phyloP scores from a whole-genome alignment of 2,329 filamentous ascomycete genomes.

The Penicillium vulpinum region DNA sequence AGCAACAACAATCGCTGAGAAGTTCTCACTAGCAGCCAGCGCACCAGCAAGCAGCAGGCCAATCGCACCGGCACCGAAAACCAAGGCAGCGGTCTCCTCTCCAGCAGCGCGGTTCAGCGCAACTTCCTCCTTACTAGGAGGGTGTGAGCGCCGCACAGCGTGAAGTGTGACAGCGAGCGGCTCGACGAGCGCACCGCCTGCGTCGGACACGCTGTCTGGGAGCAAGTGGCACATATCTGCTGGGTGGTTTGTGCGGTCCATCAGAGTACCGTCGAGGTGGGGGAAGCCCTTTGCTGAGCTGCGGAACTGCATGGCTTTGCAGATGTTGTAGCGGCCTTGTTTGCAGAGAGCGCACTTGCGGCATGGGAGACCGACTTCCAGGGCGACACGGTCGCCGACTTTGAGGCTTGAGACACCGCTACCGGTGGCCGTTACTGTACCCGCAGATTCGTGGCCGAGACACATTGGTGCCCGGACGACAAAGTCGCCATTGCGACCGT shows the following conservation, averaged over 20 bases:
- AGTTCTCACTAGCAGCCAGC: slow-evolving; percentile 56
- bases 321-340: slow-evolving; percentile 63
- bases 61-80: slow-evolving; percentile 63
- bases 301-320: slow-evolving; percentile 58
- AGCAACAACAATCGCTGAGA: slow-evolving; percentile 58
- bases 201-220: slow-evolving; percentile 53
- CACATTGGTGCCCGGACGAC: slow-evolving; percentile 79
- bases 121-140: slow-evolving; percentile 41
- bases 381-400: slow-evolving; percentile 79
- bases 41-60: slow-evolving; percentile 60
- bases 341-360: slow-evolving; percentile 59
- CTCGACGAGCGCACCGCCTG: slow-evolving; percentile 61
- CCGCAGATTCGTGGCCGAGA: slow-evolving; percentile 75
- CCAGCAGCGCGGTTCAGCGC: slow-evolving; percentile 42
- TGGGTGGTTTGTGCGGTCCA: slow-evolving; percentile 63
- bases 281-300: slow-evolving; percentile 62
- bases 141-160: slow-evolving; percentile 56
- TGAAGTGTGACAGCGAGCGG: slow-evolving; percentile 63
- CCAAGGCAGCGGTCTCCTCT: slow-evolving; percentile 52
- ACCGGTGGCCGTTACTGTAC: slow-evolving; percentile 73
- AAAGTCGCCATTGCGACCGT: slow-evolving; percentile 85
- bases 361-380: slow-evolving; percentile 89
- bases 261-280: slow-evolving; percentile 64
- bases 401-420: slow-evolving; percentile 61
- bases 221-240: slow-evolving; percentile 61